Percentiles rank a stretch among this genome's conserved stretches.
Evolutionary conservation across 2,329 filamentous ascomycete species (phyloP).

Genomic region (Pseudocercospora eumusae): DNA sequence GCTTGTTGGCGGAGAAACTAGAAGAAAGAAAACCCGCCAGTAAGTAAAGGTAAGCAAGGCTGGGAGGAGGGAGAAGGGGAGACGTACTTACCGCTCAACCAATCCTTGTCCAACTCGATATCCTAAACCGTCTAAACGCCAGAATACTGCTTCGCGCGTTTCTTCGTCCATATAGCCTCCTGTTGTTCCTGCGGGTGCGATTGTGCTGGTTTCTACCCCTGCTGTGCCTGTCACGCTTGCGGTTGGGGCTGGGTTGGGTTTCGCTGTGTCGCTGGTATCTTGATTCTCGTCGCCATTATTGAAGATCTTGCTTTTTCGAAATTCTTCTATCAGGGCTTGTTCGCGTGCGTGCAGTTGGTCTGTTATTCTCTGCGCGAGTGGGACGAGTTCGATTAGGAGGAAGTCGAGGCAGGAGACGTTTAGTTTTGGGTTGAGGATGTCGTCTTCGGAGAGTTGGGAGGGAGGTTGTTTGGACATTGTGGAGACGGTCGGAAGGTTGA

Average conservation of each 20-base stretch:
- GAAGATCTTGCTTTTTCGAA: conserved; percentile 35
- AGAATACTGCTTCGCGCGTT: conserved; percentile 80
- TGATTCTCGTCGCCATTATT: conserved; percentile 14
- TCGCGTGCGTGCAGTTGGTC: conserved; percentile 64
- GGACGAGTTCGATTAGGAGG: conserved; percentile 93
- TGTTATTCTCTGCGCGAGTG: conserved; percentile 84
- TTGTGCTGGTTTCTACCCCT: conserved; percentile 13
- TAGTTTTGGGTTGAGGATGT: conserved; percentile 47
- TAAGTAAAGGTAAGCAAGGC: background rate
- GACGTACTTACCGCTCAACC: conserved; percentile 71
- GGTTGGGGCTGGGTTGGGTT: conserved; percentile 3
- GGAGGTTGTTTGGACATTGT: conserved; percentile 22
- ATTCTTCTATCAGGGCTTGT: conserved; percentile 43
- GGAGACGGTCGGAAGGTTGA: background rate
- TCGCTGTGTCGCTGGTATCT: conserved; percentile 14
- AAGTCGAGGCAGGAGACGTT: conserved; percentile 88
- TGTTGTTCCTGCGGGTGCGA: conserved; percentile 15
- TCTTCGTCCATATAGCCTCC: conserved; percentile 63
- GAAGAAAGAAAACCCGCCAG: background rate
- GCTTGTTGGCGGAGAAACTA: conserved; percentile 79
- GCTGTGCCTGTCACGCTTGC: conserved; percentile 20
- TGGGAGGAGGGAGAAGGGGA: background rate
- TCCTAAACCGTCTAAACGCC: conserved; percentile 77
- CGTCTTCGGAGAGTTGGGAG: conserved; percentile 22
- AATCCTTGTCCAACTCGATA: conserved; percentile 92